These are phyloP conservation scores for Trichaptum fuscoviolaceum DNA, from an alignment of 768 basidiomycete species.

Conservation along the genomic window DNA sequence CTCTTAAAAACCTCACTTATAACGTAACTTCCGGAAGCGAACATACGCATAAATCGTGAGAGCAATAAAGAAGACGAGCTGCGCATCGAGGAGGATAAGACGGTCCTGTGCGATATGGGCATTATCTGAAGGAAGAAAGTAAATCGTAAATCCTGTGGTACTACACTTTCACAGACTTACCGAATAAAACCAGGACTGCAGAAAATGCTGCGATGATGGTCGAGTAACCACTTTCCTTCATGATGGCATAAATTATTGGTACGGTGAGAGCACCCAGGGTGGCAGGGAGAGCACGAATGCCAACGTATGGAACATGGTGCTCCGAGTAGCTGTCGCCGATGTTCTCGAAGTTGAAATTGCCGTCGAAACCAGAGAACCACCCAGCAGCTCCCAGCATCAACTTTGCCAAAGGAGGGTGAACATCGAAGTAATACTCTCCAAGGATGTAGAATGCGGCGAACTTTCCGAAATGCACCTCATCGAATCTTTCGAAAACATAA, in stretches of 20 bases:
- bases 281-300: constrained; percentile 89
- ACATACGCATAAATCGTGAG: constrained; percentile 91
- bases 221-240: constrained; percentile 97
- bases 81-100: constrained; percentile 91
- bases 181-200: constrained; percentile 79
- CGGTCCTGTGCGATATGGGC: constrained; percentile 96
- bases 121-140: constrained; percentile 56
- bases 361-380: constrained; percentile 96
- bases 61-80: constrained; percentile 92
- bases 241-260: constrained; percentile 89
- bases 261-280: constrained; percentile 87
- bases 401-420: constrained; percentile 97
- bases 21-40: constrained; percentile 91
- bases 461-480: constrained; percentile 98
- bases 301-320: constrained; percentile 87
- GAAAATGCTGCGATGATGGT: constrained; percentile 89
- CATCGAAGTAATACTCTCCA: constrained; percentile 98
- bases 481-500: constrained; percentile 53
- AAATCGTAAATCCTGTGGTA: background rate
- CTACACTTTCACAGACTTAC: constrained; percentile 41
- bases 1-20: constrained; percentile 45
- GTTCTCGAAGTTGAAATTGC: constrained; percentile 87
- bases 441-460: constrained; percentile 93
- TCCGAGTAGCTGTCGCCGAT: constrained; percentile 92
- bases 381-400: constrained; percentile 90